Evolutionary conservation across 768 basidiomycete species (phyloP).

Genomic region (Serpula lacrymans): DNA sequence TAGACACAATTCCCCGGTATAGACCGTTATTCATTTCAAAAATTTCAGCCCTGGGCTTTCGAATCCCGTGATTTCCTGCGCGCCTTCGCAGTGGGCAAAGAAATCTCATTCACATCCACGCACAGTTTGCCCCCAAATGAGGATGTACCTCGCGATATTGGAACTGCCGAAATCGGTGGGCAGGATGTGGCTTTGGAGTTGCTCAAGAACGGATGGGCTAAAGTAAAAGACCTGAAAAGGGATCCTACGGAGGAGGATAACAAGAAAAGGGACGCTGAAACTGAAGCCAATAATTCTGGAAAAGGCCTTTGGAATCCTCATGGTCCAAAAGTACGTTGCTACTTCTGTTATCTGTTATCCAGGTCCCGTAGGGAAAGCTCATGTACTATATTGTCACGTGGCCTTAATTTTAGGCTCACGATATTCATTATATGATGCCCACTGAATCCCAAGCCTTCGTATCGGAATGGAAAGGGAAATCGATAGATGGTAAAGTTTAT

Average conservation of each 20-base stretch:
- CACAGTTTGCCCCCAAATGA: constrained; percentile 79
- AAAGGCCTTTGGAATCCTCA: constrained; percentile 87
- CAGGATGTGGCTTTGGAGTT: constrained; percentile 72
- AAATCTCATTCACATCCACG: constrained; percentile 78
- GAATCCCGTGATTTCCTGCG: constrained; percentile 93
- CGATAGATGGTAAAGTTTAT: constrained; percentile 65
- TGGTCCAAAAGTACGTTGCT: constrained; percentile 57
- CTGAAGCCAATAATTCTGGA: constrained; percentile 67
- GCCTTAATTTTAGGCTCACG: constrained; percentile 50
- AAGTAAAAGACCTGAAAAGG: constrained; percentile 82
- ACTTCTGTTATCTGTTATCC: background rate
- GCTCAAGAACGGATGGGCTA: constrained; percentile 90
- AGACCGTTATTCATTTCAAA: constrained; percentile 2
- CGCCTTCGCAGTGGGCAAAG: constrained; percentile 81
- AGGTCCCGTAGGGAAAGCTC: no score
- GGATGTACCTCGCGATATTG: constrained; percentile 76
- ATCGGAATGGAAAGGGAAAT: constrained; percentile 86
- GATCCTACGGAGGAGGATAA: constrained; percentile 79
- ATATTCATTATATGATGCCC: constrained; percentile 85
- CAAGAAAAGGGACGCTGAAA: constrained; percentile 70
- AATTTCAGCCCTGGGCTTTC: constrained; percentile 76
- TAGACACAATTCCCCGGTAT: constrained; percentile 6
- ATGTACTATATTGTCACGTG: constrained; percentile 7
- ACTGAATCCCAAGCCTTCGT: constrained; percentile 86
- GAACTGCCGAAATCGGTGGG: constrained; percentile 68